These are phyloP conservation scores for Linnemannia exigua DNA, from an alignment of 192 early-diverging fungal genomes.

Conservation along the genomic window DNA sequence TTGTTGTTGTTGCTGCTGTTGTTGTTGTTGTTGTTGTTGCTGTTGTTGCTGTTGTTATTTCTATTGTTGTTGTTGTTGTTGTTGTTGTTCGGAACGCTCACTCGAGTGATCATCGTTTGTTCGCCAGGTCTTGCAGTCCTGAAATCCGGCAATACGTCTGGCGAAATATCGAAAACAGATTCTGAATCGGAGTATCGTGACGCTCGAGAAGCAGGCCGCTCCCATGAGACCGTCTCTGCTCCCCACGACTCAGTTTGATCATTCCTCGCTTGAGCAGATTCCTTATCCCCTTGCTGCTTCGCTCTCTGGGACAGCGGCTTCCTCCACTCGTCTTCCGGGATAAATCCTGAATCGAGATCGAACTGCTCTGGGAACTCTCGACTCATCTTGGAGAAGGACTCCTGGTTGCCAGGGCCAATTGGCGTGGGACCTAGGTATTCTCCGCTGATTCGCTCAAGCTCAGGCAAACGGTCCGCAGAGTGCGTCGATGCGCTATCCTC, in stretches of 20 bases:
- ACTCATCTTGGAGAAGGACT: background rate
- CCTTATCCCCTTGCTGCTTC: background rate
- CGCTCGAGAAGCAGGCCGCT: background rate
- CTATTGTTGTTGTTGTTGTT: background rate
- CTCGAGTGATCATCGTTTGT: background rate
- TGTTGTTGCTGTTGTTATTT: background rate
- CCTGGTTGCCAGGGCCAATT: background rate
- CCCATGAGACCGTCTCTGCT: background rate
- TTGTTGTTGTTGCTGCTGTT: background rate
- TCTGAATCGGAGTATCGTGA: background rate
- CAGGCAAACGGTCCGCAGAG: background rate
- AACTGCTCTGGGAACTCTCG: background rate
- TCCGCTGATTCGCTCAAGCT: background rate
- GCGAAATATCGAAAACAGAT: background rate
- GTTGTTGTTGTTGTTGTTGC: background rate
- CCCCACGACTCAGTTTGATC: background rate
- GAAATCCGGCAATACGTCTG: constrained; percentile 5
- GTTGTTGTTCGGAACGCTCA: background rate
- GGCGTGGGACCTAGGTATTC: background rate
- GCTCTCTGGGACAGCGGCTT: constrained; percentile 2
- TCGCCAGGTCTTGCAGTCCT: constrained; percentile 12
- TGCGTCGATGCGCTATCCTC: background rate
- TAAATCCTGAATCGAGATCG: constrained; percentile 25
- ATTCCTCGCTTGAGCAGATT: background rate
- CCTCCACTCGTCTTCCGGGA: constrained; percentile 24